phyloP scores from a whole-genome alignment of 1,284 basidiomycete species.

The Ustilago vetiveriae region DNA sequence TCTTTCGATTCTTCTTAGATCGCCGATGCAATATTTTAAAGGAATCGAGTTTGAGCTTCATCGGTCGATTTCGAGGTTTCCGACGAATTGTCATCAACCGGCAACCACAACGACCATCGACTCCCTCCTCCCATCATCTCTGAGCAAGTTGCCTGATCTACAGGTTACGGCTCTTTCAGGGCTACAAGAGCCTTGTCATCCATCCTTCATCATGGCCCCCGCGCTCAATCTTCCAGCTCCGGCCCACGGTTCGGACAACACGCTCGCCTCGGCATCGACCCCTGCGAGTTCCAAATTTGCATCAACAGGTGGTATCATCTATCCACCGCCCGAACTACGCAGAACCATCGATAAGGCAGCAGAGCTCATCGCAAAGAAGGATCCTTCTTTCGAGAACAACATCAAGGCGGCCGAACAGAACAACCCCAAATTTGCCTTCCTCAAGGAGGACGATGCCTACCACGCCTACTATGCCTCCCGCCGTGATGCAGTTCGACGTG shows the following conservation, averaged over 20 bases:
- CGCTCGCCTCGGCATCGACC: conserved; percentile 21
- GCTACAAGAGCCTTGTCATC: too few species aligned
- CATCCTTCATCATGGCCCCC: conserved; percentile 35
- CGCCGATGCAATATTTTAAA: conserved; percentile 14
- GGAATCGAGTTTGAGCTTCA: conserved; percentile 7
- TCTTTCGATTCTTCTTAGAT: conserved; percentile 11
- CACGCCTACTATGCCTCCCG: conserved; percentile 63
- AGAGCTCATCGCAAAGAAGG: conserved; percentile 77
- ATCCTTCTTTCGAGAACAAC: conserved; percentile 62
- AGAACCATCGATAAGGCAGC: conserved; percentile 97
- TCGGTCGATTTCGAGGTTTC: conserved; percentile 18
- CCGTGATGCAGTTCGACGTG: conserved; percentile 50
- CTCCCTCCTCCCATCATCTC: background rate
- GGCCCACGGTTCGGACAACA: conserved; percentile 42
- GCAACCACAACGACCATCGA: conserved; percentile 2
- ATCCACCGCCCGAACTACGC: conserved; percentile 70
- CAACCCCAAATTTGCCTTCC: conserved; percentile 63
- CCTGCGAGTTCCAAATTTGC: conserved; percentile 44
- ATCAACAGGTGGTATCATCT: conserved; percentile 62
- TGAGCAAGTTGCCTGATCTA: too few species aligned
- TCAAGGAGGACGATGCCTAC: conserved; percentile 60
- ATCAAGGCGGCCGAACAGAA: conserved; percentile 57
- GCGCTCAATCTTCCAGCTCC: conserved; percentile 59
- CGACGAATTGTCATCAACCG: background rate
- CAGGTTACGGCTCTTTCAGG: too few species aligned